Conservation (phyloP, 2,329 filamentous ascomycete species). For the Fusarium fujikuroi region DNA sequence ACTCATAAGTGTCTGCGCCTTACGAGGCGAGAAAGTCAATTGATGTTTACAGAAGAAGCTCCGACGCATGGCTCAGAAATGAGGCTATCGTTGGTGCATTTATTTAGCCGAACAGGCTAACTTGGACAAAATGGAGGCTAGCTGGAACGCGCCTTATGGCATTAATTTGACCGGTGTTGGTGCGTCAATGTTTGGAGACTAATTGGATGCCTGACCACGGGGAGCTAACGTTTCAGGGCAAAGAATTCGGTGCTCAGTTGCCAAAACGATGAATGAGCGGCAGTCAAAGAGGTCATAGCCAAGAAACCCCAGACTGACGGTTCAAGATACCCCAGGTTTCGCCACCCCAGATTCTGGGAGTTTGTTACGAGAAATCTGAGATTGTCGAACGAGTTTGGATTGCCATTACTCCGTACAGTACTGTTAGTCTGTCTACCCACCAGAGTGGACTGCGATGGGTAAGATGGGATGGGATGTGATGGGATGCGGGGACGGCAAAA, state of each 20-base stretch:
- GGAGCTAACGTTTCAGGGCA: slow-evolving; percentile 4
- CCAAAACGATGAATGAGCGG: neutral
- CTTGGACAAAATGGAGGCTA: neutral
- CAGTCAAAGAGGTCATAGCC: slow-evolving; percentile 2
- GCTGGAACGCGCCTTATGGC: neutral
- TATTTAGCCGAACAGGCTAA: slow-evolving; percentile 15
- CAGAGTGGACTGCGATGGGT: neutral
- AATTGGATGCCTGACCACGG: neutral
- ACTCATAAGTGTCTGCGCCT: neutral
- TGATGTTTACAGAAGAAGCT: neutral
- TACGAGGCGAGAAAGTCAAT: slow-evolving; percentile 5
- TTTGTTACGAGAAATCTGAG: neutral
- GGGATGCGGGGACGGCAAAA: neutral
- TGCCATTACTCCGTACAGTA: neutral
- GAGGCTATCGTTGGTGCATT: slow-evolving; percentile 1
- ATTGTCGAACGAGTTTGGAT: neutral
- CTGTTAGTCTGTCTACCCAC: neutral
- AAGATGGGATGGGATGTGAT: neutral
- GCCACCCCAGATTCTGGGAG: neutral
- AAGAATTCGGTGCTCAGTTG: neutral
- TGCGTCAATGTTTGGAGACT: neutral
- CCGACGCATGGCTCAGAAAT: neutral
- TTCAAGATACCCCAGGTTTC: slow-evolving; percentile 19
- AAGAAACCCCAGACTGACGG: neutral
- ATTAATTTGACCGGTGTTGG: neutral